These are phyloP conservation scores for Malassezia equina DNA, from an alignment of 1,284 basidiomycete species.

Conservation along the genomic window DNA sequence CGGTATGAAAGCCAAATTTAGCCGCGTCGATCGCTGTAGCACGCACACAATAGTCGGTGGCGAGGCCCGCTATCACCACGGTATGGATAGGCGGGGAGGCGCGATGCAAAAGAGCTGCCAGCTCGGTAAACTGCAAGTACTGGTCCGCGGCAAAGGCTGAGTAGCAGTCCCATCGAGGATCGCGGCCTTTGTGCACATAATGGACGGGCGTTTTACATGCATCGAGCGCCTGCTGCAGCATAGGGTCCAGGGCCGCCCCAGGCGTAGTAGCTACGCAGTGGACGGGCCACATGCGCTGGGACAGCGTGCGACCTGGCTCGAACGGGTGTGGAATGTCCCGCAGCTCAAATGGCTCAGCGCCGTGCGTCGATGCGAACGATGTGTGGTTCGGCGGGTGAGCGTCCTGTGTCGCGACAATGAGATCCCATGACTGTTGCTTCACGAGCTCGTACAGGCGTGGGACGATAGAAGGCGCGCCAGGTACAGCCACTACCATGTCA, in stretches of 20 bases:
- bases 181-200: slow-evolving; percentile 34
- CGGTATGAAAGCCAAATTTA: slow-evolving; percentile 51
- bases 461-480: slow-evolving; percentile 4
- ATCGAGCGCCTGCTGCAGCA: slow-evolving; percentile 46
- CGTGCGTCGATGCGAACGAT: slow-evolving; percentile 58
- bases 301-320: slow-evolving; percentile 47
- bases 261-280: slow-evolving; percentile 53
- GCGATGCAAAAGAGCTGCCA: slow-evolving; percentile 7
- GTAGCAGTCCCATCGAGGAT: slow-evolving; percentile 54
- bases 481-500: slow-evolving; percentile 16
- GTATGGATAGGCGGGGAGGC: slow-evolving; percentile 44
- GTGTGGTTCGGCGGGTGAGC: slow-evolving; percentile 57
- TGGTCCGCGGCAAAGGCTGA: slow-evolving; percentile 49
- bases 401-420: slow-evolving; percentile 28
- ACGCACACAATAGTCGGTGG: slow-evolving; percentile 58
- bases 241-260: slow-evolving; percentile 52
- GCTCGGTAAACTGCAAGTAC: slow-evolving; percentile 19
- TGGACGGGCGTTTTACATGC: slow-evolving; percentile 13
- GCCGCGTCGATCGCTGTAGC: slow-evolving; percentile 51
- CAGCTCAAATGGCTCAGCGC: slow-evolving; percentile 49
- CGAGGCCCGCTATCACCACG: slow-evolving; percentile 56
- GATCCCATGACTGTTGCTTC: neutral
- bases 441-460: slow-evolving; percentile 6
- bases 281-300: slow-evolving; percentile 57
- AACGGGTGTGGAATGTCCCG: slow-evolving; percentile 47